Evolutionary conservation across 2,329 filamentous ascomycete genomes (phyloP), one percentile per base, ranked within the genome.

Genomic region (Sporothrix euskadiensis): DNA sequence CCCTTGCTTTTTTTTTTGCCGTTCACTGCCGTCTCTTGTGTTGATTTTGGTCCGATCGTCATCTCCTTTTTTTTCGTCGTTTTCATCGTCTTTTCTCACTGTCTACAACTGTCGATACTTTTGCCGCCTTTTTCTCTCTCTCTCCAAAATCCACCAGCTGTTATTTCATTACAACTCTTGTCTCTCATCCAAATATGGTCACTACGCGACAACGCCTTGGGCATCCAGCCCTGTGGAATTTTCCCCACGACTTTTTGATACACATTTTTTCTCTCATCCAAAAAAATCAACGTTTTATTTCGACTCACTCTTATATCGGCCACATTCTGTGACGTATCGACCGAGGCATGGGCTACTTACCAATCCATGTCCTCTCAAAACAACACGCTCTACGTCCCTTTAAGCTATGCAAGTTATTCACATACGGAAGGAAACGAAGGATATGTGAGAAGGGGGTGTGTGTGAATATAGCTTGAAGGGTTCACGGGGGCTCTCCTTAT

Each of bases 131-230:
- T n/a, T 61, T 59, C 22, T 39, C 35, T 39, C 3, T 39, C 7
- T 47, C 39, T 47, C 39, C 39, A 66, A 66, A 66, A 66, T 66
- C 47, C 61, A 66, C 61, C 61, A 47, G 47, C 61, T 16, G n/a
- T 66, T 66, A 26, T 16, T 47, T 26, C 8, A 16, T 12, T 9
- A 12, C 61, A 66, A 65, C 61, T 35, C 32, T 39, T 8, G 30
- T 54, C 44, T 56, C 26, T 22, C 52, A 63, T 52, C 52, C n/a
- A 12, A 22, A 26, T 47, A 66, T 66, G 61, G 39, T 44, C 61
- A 66, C 61, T 47, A 66, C 61, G 61, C 61, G n/a, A 47, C 39
- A 63, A 66, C 61, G 61, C 61, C 39, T 66, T 39, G 61, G 61
- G 35, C 35, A 35, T 35, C 35, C 61, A 66, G 26, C 47, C 39